Evolutionary conservation across 1,139 yeast species (phyloP).

Genomic region (Yamadazyma siamensis): DNA sequence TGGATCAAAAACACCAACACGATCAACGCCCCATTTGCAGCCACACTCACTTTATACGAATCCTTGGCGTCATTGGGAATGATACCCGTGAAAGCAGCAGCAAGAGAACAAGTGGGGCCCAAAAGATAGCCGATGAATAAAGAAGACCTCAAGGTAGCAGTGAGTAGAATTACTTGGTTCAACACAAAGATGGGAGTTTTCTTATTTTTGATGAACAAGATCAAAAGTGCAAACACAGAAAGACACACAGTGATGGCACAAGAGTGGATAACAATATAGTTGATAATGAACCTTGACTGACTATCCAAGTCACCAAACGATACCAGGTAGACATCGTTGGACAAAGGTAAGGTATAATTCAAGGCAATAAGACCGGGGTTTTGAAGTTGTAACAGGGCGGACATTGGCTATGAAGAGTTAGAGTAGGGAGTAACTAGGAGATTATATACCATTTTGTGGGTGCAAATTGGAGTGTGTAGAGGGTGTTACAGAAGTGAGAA

Average conservation of each 20-base stretch:
- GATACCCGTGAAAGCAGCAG: slow-evolving; percentile 50
- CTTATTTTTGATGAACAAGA: slow-evolving; percentile 45
- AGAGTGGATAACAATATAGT: slow-evolving; percentile 18
- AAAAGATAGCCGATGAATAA: slow-evolving; percentile 53
- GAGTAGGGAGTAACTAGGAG: no score
- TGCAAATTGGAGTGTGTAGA: background rate
- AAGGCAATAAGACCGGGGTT: slow-evolving; percentile 16
- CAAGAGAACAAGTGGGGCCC: slow-evolving; percentile 49
- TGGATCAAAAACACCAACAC: slow-evolving; percentile 60
- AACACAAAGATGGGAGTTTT: slow-evolving; percentile 67
- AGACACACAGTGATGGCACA: slow-evolving; percentile 27
- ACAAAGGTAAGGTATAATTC: slow-evolving; percentile 17
- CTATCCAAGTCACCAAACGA: slow-evolving; percentile 14
- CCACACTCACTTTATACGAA: slow-evolving; percentile 41
- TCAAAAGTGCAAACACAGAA: slow-evolving; percentile 20
- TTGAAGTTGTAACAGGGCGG: no score
- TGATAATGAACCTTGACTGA: slow-evolving; percentile 7
- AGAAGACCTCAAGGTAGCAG: slow-evolving; percentile 55
- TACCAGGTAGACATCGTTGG: slow-evolving; percentile 6
- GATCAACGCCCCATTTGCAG: slow-evolving; percentile 58
- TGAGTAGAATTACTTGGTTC: slow-evolving; percentile 56
- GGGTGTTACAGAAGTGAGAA: slow-evolving; percentile 2
- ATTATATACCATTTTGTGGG: no score
- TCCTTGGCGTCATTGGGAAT: slow-evolving; percentile 22
- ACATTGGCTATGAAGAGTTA: no score